Conservation (phyloP, 2,329 filamentous ascomycete genomes). For the Domatiomyces catenatus region DNA sequence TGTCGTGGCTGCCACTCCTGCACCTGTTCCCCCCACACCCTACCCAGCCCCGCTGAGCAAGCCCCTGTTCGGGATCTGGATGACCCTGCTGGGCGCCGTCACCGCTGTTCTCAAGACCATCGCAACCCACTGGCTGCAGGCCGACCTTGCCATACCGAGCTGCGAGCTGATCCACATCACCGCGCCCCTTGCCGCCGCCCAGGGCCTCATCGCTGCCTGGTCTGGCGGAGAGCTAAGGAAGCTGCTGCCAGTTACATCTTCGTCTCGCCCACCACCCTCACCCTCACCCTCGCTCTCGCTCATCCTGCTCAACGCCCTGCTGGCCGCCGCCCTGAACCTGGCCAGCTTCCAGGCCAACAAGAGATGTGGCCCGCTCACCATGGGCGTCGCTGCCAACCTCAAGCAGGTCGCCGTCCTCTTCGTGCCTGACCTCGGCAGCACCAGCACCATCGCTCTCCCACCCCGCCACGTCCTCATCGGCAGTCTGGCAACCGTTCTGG, state of each 20-base stretch:
- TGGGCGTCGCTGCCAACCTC: slow-evolving; percentile 45
- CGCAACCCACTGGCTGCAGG: slow-evolving; percentile 50
- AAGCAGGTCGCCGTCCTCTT: slow-evolving; percentile 21
- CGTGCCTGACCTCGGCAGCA: background rate
- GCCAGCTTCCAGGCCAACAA: slow-evolving; percentile 45
- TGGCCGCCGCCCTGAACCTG: slow-evolving; percentile 43
- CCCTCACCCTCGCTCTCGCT: slow-evolving; percentile 21
- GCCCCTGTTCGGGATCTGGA: slow-evolving; percentile 40
- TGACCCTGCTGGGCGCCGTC: slow-evolving; percentile 40
- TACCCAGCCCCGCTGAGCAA: background rate
- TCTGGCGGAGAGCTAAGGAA: slow-evolving; percentile 38
- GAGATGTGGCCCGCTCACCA: slow-evolving; percentile 41
- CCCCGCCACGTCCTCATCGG: background rate
- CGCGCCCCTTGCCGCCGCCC: slow-evolving; percentile 44
- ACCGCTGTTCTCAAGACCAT: slow-evolving; percentile 43
- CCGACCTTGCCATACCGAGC: slow-evolving; percentile 42
- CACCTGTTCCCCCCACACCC: background rate
- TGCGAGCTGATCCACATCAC: slow-evolving; percentile 48
- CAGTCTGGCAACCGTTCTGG: background rate
- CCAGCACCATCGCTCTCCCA: too few species aligned
- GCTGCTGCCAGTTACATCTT: slow-evolving; percentile 18
- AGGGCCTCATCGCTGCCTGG: slow-evolving; percentile 38
- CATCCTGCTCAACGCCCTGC: slow-evolving; percentile 37
- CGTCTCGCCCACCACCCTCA: background rate
- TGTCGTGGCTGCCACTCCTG: slow-evolving; percentile 41